Evolutionary conservation across 1,284 basidiomycete genomes (phyloP).

Genomic region (Bjerkandera adusta): DNA sequence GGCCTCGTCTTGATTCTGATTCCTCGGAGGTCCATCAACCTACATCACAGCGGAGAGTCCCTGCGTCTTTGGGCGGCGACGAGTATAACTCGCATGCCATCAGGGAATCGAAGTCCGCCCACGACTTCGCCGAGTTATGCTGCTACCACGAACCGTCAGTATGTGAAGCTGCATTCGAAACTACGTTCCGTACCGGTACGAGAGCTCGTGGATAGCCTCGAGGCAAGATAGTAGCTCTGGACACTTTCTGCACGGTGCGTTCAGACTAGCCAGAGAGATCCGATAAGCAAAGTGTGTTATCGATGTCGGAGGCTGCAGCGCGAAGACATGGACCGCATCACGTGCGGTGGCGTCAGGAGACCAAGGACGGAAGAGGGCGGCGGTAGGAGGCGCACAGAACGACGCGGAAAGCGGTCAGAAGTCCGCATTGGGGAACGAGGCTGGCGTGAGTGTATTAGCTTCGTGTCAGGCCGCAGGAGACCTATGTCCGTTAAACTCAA

Average conservation of each 20-base stretch:
- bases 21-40: not conserved
- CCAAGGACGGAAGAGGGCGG: not conserved
- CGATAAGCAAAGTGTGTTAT: slow-evolving; percentile 25
- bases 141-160: slow-evolving; percentile 1
- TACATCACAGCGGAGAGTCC: not conserved
- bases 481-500: not conserved
- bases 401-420: not conserved
- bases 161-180: not conserved
- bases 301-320: slow-evolving; percentile 15
- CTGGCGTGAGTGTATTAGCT: not conserved
- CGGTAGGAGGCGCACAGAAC: not conserved
- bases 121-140: not conserved
- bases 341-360: slow-evolving; percentile 3
- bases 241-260: slow-evolving; percentile 7
- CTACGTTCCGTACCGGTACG: slow-evolving; percentile 1
- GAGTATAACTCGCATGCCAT: not conserved
- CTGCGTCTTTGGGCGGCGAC: not conserved
- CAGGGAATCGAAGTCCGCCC: not conserved
- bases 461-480: not conserved
- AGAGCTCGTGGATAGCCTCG: slow-evolving; percentile 14
- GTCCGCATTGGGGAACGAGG: slow-evolving; percentile 7
- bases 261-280: slow-evolving; percentile 22
- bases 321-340: slow-evolving; percentile 12
- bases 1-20: too few relatives aligned
- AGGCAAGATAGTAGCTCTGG: slow-evolving; percentile 14